A percentile compares a stretch with the other conserved stretches of the same genome.
Conservation (phyloP, 2,329 filamentous ascomycete species). For the Aspergillus sojae region DNA sequence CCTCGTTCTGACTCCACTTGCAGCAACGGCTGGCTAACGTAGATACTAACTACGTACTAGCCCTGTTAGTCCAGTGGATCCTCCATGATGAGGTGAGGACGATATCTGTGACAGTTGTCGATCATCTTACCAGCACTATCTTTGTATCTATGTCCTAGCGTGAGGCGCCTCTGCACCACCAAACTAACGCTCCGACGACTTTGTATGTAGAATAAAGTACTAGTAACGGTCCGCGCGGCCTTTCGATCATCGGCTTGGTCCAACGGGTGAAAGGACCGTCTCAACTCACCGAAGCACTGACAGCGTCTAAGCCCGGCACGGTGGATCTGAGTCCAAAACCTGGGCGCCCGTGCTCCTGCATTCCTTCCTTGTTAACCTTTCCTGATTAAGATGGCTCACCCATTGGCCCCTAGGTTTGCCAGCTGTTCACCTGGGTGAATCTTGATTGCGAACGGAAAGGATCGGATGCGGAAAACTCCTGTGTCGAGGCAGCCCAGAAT, state of each 20-base stretch:
- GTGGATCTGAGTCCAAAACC: background rate
- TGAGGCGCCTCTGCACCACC: background rate
- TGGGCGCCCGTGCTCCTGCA: constrained; percentile 7
- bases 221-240: background rate
- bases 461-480: background rate
- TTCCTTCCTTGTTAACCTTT: background rate
- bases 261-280: background rate
- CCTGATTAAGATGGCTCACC: background rate
- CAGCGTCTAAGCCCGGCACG: background rate
- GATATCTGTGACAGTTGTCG: background rate
- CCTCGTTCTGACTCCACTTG: background rate
- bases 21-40: background rate
- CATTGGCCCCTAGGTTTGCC: background rate
- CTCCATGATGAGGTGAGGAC: background rate
- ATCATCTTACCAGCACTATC: background rate
- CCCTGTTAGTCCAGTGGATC: background rate
- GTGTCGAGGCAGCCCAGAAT: background rate
- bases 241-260: background rate
- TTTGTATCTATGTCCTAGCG: background rate
- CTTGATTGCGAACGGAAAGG: background rate
- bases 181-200: background rate
- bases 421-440: background rate
- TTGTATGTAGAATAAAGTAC: background rate
- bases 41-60: background rate
- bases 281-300: background rate